Percentiles rank a stretch among this genome's conserved stretches.
phyloP scores from a whole-genome alignment of 345 rosid genomes.

The Euphorbia pulcherrima region DNA sequence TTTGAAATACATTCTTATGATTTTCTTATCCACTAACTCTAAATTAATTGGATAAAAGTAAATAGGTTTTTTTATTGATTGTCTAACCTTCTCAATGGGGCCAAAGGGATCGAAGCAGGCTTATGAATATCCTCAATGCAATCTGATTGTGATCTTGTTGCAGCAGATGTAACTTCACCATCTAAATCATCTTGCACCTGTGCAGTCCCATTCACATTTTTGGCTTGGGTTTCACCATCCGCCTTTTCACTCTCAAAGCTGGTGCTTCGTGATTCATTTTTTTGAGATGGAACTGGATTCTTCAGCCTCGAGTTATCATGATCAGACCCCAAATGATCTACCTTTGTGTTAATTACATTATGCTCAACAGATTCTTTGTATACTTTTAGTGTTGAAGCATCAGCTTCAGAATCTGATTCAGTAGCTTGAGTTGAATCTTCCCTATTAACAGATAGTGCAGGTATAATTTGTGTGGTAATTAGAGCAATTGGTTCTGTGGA shows the following conservation, averaged over 20 bases:
- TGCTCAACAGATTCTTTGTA: conserved; percentile 24
- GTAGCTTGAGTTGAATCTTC: conserved; percentile 20
- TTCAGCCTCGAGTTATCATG: conserved; percentile 22
- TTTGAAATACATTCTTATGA: background rate
- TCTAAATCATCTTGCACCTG: conserved; percentile 18
- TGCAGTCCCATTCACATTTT: conserved; percentile 17
- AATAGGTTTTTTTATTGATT: background rate
- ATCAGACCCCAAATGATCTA: conserved; percentile 20
- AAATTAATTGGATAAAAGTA: background rate
- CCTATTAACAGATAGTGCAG: conserved; percentile 16
- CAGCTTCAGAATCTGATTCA: conserved; percentile 19
- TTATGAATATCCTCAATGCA: conserved; percentile 23
- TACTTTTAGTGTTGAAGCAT: conserved; percentile 17
- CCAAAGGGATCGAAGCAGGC: conserved; percentile 27
- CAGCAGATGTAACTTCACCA: conserved; percentile 21
- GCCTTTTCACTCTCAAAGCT: conserved; percentile 27
- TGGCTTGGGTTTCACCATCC: conserved; percentile 21
- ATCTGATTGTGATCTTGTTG: conserved; percentile 16
- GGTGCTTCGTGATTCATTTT: conserved; percentile 19
- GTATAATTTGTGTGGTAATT: conserved; percentile 14
- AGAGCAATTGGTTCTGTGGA: conserved; percentile 17
- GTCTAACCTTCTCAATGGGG: conserved; percentile 42
- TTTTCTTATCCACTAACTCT: background rate
- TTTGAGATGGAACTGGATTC: conserved; percentile 22
- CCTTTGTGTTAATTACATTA: conserved; percentile 14